Percentiles rank a stretch among this genome's conserved stretches.
These are phyloP conservation scores for Metschnikowia picachoensis DNA, from an alignment of 805 yeast genomes.

Conservation along the genomic window DNA sequence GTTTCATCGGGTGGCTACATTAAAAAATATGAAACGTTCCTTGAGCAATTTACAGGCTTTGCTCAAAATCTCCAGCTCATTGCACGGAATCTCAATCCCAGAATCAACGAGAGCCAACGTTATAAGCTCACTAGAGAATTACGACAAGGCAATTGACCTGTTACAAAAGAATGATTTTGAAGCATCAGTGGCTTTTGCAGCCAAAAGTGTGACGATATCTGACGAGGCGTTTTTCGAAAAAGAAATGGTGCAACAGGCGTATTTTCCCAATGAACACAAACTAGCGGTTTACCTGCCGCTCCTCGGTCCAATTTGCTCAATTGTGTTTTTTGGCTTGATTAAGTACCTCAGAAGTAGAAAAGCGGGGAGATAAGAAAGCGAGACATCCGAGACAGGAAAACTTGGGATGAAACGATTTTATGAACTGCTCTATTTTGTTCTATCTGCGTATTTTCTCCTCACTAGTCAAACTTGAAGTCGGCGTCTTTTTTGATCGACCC, in stretches of 20 bases:
- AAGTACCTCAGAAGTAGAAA: slow-evolving; percentile 43
- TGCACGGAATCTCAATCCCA: slow-evolving; percentile 83
- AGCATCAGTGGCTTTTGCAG: slow-evolving; percentile 34
- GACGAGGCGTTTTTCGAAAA: slow-evolving; percentile 85
- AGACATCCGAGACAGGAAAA: background rate
- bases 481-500: slow-evolving; percentile 8
- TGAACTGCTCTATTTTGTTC: too few relatives aligned
- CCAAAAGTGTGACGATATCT: slow-evolving; percentile 58
- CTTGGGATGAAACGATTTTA: background rate
- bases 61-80: slow-evolving; percentile 59
- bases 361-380: slow-evolving; percentile 12
- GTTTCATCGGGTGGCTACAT: slow-evolving; percentile 54
- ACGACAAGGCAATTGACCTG: slow-evolving; percentile 34
- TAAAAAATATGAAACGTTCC: slow-evolving; percentile 57
- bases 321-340: slow-evolving; percentile 49
- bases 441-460: too few relatives aligned
- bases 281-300: slow-evolving; percentile 90
- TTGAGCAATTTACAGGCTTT: slow-evolving; percentile 72
- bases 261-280: slow-evolving; percentile 93
- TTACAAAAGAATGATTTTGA: slow-evolving; percentile 29
- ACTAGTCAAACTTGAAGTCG: slow-evolving; percentile 9
- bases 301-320: slow-evolving; percentile 78
- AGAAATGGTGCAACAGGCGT: slow-evolving; percentile 92
- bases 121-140: slow-evolving; percentile 41
- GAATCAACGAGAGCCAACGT: slow-evolving; percentile 61